Base-by-base conservation (phyloP, 176 grass and related monocot genomes). In the Paspalum vaginatum region DNA sequence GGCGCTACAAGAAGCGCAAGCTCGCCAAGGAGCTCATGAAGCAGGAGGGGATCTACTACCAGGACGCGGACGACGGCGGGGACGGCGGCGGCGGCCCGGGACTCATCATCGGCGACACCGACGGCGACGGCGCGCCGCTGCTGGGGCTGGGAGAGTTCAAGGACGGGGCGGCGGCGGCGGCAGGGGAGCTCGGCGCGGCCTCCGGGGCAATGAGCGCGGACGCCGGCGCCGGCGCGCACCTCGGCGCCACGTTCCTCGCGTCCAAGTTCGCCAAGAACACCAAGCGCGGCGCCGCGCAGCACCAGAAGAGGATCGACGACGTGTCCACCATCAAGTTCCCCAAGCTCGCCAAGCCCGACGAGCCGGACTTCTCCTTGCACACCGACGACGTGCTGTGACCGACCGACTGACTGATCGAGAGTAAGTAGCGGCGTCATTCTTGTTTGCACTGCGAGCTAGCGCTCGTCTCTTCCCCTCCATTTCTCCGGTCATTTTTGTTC, bases 211-310 rank as follows among this genome's bases (percentile, higher is more conserved):
- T n/a, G 13, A 70, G 25, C 56, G 84, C 56, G 11, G 66, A 81
- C 12, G 82, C 12, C 14, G 54, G 56, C 2, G 59, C 22, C 45
- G 52, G 40, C 18, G 52, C 22, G 52, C 90, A 94, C 78, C 85
- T 94, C 1, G 75, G 83, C 0, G 92, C 45, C 3, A 94, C 90
- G 67, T 87, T 94, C 72, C 53, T 94, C 20, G 92, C 95, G 27
- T 89, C 85, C 16, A 98, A 93, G 77, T 97, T 97, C 58, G 87
- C 89, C 65, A 97, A 90, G 89, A 97, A 93, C 82, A 93, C 85
- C 70, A 90, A 94, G 72, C 85, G 72, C 66, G 79, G 81, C 24
- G 89, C 17, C 2, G 80, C 69, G 47, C 26, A 48, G 66, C 75
- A 85, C 75, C 81, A 83, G 24, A 91, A 78, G 69, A 57, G 69